Percentiles rank a stretch among this genome's conserved stretches.
Evolutionary conservation across 1,284 basidiomycete species (phyloP).

Genomic region (Ganoderma lucidum): DNA sequence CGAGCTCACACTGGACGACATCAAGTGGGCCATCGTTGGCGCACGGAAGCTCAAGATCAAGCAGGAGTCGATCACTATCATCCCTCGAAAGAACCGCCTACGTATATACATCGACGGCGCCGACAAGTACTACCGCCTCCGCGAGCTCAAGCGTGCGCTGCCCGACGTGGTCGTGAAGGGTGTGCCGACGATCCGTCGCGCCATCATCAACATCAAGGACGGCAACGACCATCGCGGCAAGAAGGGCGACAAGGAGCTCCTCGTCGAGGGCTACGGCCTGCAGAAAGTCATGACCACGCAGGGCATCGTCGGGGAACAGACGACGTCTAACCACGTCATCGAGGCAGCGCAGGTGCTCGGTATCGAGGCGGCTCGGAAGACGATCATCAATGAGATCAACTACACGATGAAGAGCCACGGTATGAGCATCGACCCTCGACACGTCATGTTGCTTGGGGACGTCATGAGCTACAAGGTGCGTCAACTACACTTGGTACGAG

Average conservation of each 20-base stretch:
- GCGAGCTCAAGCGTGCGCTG: slow-evolving; percentile 84
- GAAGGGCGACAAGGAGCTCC: slow-evolving; percentile 86
- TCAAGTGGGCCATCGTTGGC: slow-evolving; percentile 91
- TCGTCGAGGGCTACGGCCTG: slow-evolving; percentile 98
- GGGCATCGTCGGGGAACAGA: slow-evolving; percentile 92
- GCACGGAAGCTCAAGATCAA: slow-evolving; percentile 95
- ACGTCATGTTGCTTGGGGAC: slow-evolving; percentile 98
- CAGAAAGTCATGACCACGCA: slow-evolving; percentile 98
- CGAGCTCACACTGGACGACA: slow-evolving; percentile 92
- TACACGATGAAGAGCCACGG: slow-evolving; percentile 98
- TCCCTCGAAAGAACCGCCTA: slow-evolving; percentile 81
- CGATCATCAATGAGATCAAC: slow-evolving; percentile 98
- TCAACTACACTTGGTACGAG: background rate
- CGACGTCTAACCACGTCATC: slow-evolving; percentile 97
- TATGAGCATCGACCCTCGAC: slow-evolving; percentile 98
- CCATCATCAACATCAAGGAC: slow-evolving; percentile 93
- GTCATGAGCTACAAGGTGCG: slow-evolving; percentile 97
- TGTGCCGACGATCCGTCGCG: slow-evolving; percentile 84
- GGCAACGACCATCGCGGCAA: slow-evolving; percentile 78
- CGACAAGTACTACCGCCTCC: slow-evolving; percentile 89
- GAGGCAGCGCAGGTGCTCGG: slow-evolving; percentile 95
- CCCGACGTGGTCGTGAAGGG: slow-evolving; percentile 94
- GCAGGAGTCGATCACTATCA: slow-evolving; percentile 83
- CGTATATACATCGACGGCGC: slow-evolving; percentile 88
- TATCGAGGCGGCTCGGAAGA: slow-evolving; percentile 95